phyloP scores from a whole-genome alignment of 805 yeast genomes.

The Pichia manshurica region DNA sequence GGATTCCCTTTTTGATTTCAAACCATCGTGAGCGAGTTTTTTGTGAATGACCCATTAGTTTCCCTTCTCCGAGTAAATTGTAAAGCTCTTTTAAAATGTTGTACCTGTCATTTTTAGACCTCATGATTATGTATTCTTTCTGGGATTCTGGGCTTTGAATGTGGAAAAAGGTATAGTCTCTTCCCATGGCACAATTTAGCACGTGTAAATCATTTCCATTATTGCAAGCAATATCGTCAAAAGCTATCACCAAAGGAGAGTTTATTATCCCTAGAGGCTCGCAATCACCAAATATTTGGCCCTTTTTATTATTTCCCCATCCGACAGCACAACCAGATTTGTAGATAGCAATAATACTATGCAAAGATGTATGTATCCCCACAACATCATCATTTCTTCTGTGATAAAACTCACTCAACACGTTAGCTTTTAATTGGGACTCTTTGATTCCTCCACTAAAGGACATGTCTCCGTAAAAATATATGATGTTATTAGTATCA shows the following conservation, averaged over 20 bases:
- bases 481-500: constrained; percentile 35
- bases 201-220: constrained; percentile 6
- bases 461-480: constrained; percentile 41
- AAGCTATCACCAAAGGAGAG: constrained; percentile 19
- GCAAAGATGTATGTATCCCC: constrained; percentile 36
- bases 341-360: constrained; percentile 37
- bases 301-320: constrained; percentile 66
- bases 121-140: constrained; percentile 10
- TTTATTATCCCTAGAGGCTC: constrained; percentile 15
- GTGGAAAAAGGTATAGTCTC: constrained; percentile 48
- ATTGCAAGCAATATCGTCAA: neutral
- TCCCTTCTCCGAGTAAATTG: neutral
- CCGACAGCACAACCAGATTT: constrained; percentile 45
- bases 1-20: neutral
- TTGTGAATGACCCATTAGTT: neutral
- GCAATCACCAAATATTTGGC: constrained; percentile 39
- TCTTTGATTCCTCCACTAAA: neutral
- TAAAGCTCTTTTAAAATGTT: neutral
- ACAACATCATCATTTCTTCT: constrained; percentile 6
- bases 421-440: neutral
- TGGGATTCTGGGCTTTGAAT: constrained; percentile 17
- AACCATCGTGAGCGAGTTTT: constrained; percentile 1
- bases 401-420: neutral
- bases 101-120: constrained; percentile 28
- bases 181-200: constrained; percentile 37